Conservation (phyloP, 1,284 basidiomycete genomes). For the Ganoderma boninense region DNA sequence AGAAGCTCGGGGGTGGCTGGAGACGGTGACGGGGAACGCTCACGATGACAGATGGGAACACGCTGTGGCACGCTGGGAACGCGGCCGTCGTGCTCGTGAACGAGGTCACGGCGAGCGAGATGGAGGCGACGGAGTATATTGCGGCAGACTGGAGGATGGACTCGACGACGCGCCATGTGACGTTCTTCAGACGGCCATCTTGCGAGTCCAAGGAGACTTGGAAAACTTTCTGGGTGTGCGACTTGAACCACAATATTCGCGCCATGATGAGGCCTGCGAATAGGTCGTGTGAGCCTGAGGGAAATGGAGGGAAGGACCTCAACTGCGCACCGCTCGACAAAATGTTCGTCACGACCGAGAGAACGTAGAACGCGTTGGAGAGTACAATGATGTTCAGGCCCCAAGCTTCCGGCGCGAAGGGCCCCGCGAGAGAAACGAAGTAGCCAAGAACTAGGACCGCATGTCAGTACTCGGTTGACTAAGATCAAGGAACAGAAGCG, state of each 20-base stretch:
- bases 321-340: slow-evolving; percentile 18
- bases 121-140: slow-evolving; percentile 30
- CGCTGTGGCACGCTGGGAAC: slow-evolving; percentile 25
- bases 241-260: slow-evolving; percentile 18
- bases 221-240: background rate
- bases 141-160: slow-evolving; percentile 32
- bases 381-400: background rate
- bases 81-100: slow-evolving; percentile 23
- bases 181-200: background rate
- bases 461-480: background rate
- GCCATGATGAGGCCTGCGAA: slow-evolving; percentile 18
- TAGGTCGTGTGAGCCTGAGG: background rate
- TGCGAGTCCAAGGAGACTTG: background rate
- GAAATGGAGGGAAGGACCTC: background rate
- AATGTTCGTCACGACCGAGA: slow-evolving; percentile 26
- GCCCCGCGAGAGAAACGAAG: background rate
- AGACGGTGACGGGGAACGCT: background rate
- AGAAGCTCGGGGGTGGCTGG: background rate
- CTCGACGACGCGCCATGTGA: slow-evolving; percentile 28
- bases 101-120: slow-evolving; percentile 28
- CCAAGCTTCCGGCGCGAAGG: background rate
- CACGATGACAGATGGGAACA: slow-evolving; percentile 31
- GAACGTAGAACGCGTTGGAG: slow-evolving; percentile 13
- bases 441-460: background rate
- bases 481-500: background rate